Evolutionary conservation across 192 early-diverging fungal species (phyloP), one percentile per base, ranked within the genome.

Genomic region (Cetraspora pellucida): DNA sequence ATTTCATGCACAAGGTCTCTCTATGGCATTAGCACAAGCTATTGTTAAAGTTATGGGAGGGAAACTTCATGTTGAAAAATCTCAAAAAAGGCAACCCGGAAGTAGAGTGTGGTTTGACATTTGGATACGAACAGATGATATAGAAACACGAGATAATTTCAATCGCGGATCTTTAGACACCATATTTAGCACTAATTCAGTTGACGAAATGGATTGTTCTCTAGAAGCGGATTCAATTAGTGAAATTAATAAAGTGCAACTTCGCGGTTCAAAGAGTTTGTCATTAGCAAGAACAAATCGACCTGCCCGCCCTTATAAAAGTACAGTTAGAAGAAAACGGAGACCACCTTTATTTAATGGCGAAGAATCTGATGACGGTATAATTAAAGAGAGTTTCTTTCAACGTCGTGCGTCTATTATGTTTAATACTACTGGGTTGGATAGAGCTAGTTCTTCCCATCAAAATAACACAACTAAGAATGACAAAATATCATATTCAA

Each of bases 11-110:
- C 55, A 52, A 10, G 70, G 70, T 8, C 63, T 72, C 14, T 52
- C 50, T 17, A 72, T 72, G 70, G 70, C 70, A 57, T 58, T 72
- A 31, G 70, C 55, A 19, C 63, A 65, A 65, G 63, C 63, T 43
- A 65, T 65, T 43, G 19, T 65, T 65, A 65, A 45, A n/a, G 63
- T 65, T 31, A 65, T 65, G 63, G 63, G 63, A n/a, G 63, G 63
- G n/a, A 65, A 31, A 37, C 37, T 65, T 37, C 19, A n/a, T 10
- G 37, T 65, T n/a, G 63, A 65, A 16, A 65, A 65, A 65, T 17
- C 37, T n/a, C 14, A 65, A 28, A 43, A 43, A 4, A 37, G 43
- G 14, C 31, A 65, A 60, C 23, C 2, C 21, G n/a, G 13, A n/a
- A 65, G n/a, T 65, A 13, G 31, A n/a, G 63, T 65, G n/a, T 65